A percentile compares a stretch with the other conserved stretches of the same genome.
phyloP scores from a whole-genome alignment of 2,329 filamentous ascomycete species.

The Ceratocystis harringtonii region DNA sequence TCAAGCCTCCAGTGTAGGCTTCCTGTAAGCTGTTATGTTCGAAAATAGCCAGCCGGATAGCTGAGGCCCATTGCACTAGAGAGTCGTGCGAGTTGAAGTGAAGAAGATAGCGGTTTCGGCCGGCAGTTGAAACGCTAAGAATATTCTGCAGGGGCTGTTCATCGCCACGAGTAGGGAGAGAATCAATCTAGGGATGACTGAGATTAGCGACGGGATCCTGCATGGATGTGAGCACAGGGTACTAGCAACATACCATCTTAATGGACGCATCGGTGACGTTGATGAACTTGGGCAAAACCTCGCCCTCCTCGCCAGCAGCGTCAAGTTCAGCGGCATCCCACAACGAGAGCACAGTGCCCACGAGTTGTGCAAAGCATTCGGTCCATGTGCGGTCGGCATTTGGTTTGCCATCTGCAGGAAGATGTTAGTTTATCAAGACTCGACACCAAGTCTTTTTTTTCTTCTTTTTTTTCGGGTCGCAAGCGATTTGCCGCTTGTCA shows the following conservation, averaged over 20 bases:
- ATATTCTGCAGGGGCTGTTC: slow-evolving; percentile 85
- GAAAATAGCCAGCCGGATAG: slow-evolving; percentile 84
- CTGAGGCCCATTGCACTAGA: slow-evolving; percentile 87
- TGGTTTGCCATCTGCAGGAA: slow-evolving; percentile 58
- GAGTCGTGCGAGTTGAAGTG: slow-evolving; percentile 95
- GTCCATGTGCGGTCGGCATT: slow-evolving; percentile 81
- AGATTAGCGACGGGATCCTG: not conserved
- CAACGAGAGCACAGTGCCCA: slow-evolving; percentile 83
- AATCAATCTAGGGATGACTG: slow-evolving; percentile 52
- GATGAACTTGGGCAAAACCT: slow-evolving; percentile 83
- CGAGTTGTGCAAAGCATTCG: slow-evolving; percentile 92
- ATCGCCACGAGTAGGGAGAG: slow-evolving; percentile 64
- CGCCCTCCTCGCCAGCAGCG: slow-evolving; percentile 66
- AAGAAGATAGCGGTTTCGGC: slow-evolving; percentile 84
- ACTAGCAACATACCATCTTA: slow-evolving; percentile 64
- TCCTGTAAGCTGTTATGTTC: slow-evolving; percentile 89
- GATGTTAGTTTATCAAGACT: slow-evolving; percentile 19
- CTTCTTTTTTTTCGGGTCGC: too few relatives aligned
- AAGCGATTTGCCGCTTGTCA: too few relatives aligned
- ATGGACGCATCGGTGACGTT: slow-evolving; percentile 95
- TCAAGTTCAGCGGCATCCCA: slow-evolving; percentile 94
- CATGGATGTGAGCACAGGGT: not conserved
- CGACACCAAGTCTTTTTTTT: too few relatives aligned
- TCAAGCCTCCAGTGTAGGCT: slow-evolving; percentile 87
- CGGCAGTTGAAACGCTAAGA: slow-evolving; percentile 86